phyloP scores from a whole-genome alignment of 306 rosid genomes.

The Neltuma alba region DNA sequence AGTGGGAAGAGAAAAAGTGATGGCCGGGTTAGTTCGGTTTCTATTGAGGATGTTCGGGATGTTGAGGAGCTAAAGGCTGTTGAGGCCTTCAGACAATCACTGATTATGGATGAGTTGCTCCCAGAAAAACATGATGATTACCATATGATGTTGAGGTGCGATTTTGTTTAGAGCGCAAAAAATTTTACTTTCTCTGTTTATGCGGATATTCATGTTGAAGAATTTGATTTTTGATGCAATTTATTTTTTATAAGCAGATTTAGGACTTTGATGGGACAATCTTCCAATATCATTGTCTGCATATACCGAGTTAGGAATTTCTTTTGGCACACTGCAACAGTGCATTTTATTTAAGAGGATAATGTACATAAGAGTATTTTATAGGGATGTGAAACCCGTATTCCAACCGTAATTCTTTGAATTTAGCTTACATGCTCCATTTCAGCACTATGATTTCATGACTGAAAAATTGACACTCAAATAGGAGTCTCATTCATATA shows the following conservation, averaged over 20 bases:
- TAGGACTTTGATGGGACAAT: not conserved
- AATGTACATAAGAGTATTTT: not conserved
- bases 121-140: slow-evolving; percentile 85
- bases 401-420: not conserved
- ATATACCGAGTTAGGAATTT: not conserved
- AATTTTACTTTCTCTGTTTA: not conserved
- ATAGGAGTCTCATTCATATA: not conserved
- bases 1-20: slow-evolving; percentile 80
- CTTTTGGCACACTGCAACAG: not conserved
- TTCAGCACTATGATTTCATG: not conserved
- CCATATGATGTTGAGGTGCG: slow-evolving; percentile 89
- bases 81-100: slow-evolving; percentile 74
- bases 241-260: not conserved
- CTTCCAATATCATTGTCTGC: not conserved
- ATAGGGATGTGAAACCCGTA: not conserved
- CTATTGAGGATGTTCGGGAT: slow-evolving; percentile 94
- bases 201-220: not conserved
- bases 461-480: not conserved
- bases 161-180: not conserved
- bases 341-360: not conserved
- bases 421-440: not conserved
- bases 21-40: slow-evolving; percentile 92
- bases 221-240: not conserved
- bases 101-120: slow-evolving; percentile 79
- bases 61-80: slow-evolving; percentile 85